phyloP scores from a whole-genome alignment of 331 rosid species.

The Erythrophleum ivorense region DNA sequence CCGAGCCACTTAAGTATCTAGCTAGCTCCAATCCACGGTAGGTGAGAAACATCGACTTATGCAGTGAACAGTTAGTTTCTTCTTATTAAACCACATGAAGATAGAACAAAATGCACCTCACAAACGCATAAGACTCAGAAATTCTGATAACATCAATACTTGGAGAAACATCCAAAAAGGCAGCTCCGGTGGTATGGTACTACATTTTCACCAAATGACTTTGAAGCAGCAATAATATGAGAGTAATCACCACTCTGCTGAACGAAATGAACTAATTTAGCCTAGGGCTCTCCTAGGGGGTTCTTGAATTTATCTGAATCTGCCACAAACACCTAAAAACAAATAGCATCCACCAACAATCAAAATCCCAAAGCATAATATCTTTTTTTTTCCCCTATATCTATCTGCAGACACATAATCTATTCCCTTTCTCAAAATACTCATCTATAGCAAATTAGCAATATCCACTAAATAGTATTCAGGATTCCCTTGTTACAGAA shows the following conservation, averaged over 20 bases:
- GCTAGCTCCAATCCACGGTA: conserved; percentile 1
- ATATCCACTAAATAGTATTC: conserved; percentile 1
- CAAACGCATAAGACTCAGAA: conserved; percentile 71
- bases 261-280: conserved; percentile 77
- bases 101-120: conserved; percentile 56
- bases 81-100: conserved; percentile 1
- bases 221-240: conserved; percentile 80
- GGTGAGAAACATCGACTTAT: background rate
- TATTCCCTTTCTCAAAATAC: conserved; percentile 10
- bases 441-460: conserved; percentile 2
- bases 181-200: conserved; percentile 74
- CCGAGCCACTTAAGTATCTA: background rate
- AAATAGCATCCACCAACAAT: conserved; percentile 40
- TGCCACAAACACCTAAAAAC: conserved; percentile 83
- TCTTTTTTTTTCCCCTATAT: conserved; percentile 10
- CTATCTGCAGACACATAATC: background rate
- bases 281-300: conserved; percentile 90
- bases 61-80: background rate
- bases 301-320: conserved; percentile 78
- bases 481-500: background rate
- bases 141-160: conserved; percentile 79
- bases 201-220: conserved; percentile 89
- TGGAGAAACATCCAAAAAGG: conserved; percentile 91
- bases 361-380: conserved; percentile 32
- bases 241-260: conserved; percentile 82